Base-by-base conservation (phyloP, 129 eudicot species). In the Dittrichia graveolens region DNA sequence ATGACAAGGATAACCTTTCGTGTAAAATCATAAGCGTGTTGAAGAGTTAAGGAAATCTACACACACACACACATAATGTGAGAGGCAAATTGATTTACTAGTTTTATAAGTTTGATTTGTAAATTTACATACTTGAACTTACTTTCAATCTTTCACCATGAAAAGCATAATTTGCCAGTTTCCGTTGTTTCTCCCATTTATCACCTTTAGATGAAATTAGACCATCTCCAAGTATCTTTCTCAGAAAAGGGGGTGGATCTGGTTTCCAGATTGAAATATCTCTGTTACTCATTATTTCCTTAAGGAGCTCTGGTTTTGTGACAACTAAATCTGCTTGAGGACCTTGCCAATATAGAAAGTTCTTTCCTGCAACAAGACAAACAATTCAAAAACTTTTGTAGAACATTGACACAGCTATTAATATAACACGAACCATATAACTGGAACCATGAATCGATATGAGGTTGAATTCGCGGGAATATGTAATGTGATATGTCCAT, bases 111-210 rank as follows among this genome's bases (percentile, higher is more conserved):
- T 24, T 24, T 24, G 31, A 24, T 24, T 24, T 24, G 31, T 24
- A 24, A 24, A 24, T 24, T 24, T 24, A 24, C 31, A 24, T 24
- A 24, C 31, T 24, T 31, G 8, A 58, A 35, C 43, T 11, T 34
- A 58, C 64, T 9, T 58, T 58, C 49, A 83, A 50, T 47, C 83
- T 70, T 59, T 83, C 83, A 14, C 71, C 72, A 65, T 78, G 77
- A 53, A 83, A 78, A 56, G 83, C 78, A 45, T 83, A 83, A 57
- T 75, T 74, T 8, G 86, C 86, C 7, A 83, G 45, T 43, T 74
- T 83, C 16, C 81, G 41, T 31, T 61, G 83, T 66, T 55, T 78
- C 37, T 66, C 66, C 86, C 86, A 83, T 57, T 74, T 82, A 16
- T 83, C 77, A 1, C 83, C 86, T 59, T 79, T 52, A 0, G 86